A percentile compares a stretch with the other conserved stretches of the same genome.
phyloP scores from a whole-genome alignment of 306 rosid genomes.

The Lathyrus aphaca region DNA sequence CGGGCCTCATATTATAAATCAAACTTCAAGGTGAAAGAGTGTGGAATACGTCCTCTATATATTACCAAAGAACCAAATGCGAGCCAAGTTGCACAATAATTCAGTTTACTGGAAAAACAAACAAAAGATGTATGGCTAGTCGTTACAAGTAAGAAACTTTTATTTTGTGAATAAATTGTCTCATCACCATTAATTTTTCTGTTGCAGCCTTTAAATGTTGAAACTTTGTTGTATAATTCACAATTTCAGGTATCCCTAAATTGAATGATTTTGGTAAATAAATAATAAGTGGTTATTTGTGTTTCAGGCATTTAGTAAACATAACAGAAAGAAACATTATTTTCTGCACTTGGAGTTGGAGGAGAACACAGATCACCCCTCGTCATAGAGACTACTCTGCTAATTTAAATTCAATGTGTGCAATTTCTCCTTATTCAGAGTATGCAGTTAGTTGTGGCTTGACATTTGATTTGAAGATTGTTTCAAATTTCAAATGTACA shows the following conservation, averaged over 20 bases:
- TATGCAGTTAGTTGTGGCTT: too few relatives aligned
- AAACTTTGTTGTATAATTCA: too few relatives aligned
- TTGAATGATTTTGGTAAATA: background rate
- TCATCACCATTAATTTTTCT: background rate
- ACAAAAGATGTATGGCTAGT: background rate
- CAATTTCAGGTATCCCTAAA: too few relatives aligned
- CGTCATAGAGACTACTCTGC: background rate
- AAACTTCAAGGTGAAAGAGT: background rate
- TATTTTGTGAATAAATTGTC: background rate
- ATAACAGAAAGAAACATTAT: background rate
- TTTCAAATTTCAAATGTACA: too few relatives aligned
- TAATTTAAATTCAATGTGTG: too few relatives aligned
- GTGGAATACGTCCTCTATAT: slow-evolving; percentile 16
- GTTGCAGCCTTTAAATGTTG: background rate
- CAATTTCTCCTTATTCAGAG: too few relatives aligned
- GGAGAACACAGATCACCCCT: too few relatives aligned
- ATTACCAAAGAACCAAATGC: background rate
- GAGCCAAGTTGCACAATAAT: background rate
- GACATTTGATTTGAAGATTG: too few relatives aligned
- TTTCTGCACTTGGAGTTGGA: too few relatives aligned
- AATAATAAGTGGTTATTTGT: background rate
- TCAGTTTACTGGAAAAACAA: too few relatives aligned
- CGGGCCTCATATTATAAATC: background rate
- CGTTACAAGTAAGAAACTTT: background rate
- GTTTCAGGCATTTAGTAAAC: background rate